Percentiles rank a stretch among this genome's conserved stretches.
Conservation (phyloP, 257 asterid genomes). For the Solanum chilense region DNA sequence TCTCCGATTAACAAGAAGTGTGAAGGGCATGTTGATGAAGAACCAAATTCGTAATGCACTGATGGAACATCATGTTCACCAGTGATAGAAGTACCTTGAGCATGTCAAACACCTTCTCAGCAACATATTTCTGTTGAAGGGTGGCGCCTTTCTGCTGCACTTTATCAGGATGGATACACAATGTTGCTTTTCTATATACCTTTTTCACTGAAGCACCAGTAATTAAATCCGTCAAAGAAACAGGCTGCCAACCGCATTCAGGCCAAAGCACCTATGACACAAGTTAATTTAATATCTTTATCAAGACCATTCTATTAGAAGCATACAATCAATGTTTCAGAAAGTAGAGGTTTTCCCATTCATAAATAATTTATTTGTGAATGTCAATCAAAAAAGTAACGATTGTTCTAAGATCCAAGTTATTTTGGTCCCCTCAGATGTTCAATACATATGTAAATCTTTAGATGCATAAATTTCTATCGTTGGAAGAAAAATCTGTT, state of each 20-base stretch:
- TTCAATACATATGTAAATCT: background rate
- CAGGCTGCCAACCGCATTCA: constrained; percentile 98
- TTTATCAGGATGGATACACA: constrained; percentile 97
- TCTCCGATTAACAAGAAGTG: background rate
- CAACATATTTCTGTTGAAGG: constrained; percentile 92
- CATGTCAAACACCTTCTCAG: constrained; percentile 97
- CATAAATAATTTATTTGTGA: background rate
- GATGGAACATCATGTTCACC: background rate
- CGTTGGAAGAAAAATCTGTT: background rate
- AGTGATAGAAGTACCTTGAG: constrained; percentile 56
- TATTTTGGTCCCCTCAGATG: background rate
- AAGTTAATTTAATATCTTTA: background rate
- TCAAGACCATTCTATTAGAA: background rate
- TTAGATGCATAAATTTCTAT: background rate
- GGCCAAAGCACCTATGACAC: constrained; percentile 92
- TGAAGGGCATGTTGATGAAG: background rate
- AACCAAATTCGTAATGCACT: background rate
- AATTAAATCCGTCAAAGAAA: constrained; percentile 93
- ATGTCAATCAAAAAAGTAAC: background rate
- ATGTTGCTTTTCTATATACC: constrained; percentile 89
- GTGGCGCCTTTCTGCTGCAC: constrained; percentile 99
- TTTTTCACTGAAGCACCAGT: constrained; percentile 87
- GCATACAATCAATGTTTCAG: background rate
- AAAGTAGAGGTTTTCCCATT: background rate
- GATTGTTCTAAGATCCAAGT: background rate